Conservation (phyloP, 2,329 filamentous ascomycete species). For the Pseudogymnoascus sp. region DNA sequence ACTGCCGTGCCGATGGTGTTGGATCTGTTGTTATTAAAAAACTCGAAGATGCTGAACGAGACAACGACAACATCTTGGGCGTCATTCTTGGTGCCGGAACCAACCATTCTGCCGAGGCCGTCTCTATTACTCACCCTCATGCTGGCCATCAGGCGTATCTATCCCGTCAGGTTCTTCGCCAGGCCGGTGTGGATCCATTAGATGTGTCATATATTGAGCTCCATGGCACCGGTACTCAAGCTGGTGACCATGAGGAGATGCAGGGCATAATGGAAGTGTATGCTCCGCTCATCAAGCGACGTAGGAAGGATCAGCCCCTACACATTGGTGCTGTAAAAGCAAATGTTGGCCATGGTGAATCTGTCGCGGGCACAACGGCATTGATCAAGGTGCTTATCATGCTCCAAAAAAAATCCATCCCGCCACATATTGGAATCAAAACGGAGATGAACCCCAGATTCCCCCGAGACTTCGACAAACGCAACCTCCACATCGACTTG, state of each 20-base stretch:
- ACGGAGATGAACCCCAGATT: slow-evolving; percentile 25
- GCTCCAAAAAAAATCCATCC: slow-evolving; percentile 22
- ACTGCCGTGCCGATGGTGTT: slow-evolving; percentile 41
- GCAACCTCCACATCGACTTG: slow-evolving; percentile 28
- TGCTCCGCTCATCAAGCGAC: slow-evolving; percentile 34
- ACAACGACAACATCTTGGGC: slow-evolving; percentile 50
- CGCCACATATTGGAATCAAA: slow-evolving; percentile 23
- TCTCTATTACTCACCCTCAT: slow-evolving; percentile 75
- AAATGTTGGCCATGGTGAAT: slow-evolving; percentile 21
- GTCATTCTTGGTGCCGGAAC: slow-evolving; percentile 53
- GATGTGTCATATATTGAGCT: slow-evolving; percentile 73
- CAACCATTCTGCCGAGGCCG: slow-evolving; percentile 71
- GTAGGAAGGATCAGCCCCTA: slow-evolving; percentile 49
- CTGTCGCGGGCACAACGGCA: slow-evolving; percentile 20
- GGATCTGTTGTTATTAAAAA: slow-evolving; percentile 40
- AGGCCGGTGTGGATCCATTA: slow-evolving; percentile 60
- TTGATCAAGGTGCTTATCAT: slow-evolving; percentile 25
- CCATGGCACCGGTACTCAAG: slow-evolving; percentile 62
- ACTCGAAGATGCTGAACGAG: slow-evolving; percentile 60
- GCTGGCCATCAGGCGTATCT: slow-evolving; percentile 64
- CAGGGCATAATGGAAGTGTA: slow-evolving; percentile 52
- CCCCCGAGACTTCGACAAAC: slow-evolving; percentile 29
- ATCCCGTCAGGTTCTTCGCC: slow-evolving; percentile 59
- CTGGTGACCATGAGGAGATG: slow-evolving; percentile 50
- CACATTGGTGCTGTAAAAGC: slow-evolving; percentile 24